Base-by-base conservation (phyloP, 768 basidiomycete species). In the Psilocybe cubensis region DNA sequence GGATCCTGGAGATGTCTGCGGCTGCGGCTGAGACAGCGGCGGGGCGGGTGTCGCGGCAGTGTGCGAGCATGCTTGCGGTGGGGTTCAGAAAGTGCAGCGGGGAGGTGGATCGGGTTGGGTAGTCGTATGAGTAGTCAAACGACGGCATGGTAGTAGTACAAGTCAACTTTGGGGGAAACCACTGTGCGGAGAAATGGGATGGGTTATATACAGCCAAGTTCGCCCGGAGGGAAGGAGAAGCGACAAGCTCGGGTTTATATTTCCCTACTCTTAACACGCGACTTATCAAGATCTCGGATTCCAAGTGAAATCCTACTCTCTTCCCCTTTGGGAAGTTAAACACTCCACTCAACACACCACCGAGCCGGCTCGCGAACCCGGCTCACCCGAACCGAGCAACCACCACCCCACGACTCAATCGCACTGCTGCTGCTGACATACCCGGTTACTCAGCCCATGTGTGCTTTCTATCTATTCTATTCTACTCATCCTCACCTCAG, bases 1-100 rank as follows among this genome's bases (percentile, higher is more conserved):
- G 84, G 49, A 87, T 78, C 45, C 86, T 83, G 2, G 83, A 78
- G 62, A 87, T 77, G 72, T 87, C 85, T 18, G 57, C 50, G 18
- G 45, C 35, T 25, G 56, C 41, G 46, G 52, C 25, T 3, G 41
- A 20, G 45, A 17, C 25, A 12, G n/a, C 18, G 10, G 35, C 25
- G 24, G 38, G 20, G 50, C 9, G 35, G 23, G 9, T 20, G 47
- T 14, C 3, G 35, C 25, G n/a, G 51, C 42, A 40, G 24, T n/a
- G 20, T 5, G 27, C 4, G 11, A 38, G 41, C 6, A 28, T 48
- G 14, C 23, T 41, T 20, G 54, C 47, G 24, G 54, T 23, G 44
- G 57, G 57, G 46, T 58, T 53, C 38, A 58, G 57, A 18, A 58
- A 58, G 45, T 58, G 57, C 18, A 58, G 47, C 3, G 57, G 57